Base-by-base conservation (phyloP, 805 yeast species). In the Candida yuanshanica region DNA sequence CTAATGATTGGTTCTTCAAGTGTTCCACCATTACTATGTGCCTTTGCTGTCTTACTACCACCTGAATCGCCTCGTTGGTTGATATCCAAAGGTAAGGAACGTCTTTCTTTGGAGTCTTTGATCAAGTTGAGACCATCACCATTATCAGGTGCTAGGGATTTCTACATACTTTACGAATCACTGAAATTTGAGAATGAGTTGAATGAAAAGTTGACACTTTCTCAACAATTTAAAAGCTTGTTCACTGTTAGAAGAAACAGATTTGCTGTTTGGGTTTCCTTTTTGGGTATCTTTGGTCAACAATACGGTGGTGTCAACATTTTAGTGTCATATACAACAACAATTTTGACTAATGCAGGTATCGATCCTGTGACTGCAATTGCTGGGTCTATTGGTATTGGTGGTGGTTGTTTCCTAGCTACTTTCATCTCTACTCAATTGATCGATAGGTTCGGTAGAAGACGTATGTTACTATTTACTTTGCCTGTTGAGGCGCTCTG, bases 31-130 rank as follows among this genome's bases (percentile, higher is more conserved):
- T 43, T 78, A 11, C 50, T 79, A 33, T 75, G 78, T 13, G 64
- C 75, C 38, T 38, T 59, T 26, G 76, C 74, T 51, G 74, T 81
- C 8, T 74, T 69, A 23, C 67, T 72, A 42, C 78, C 77, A 7
- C 87, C 87, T 4, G 88, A 81, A 55, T 76, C 83, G 11, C 87
- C 88, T 9, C 68, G 88, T 48, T 81, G 84, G 84, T 70, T 76
- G 42, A 71, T 81, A 66, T 70, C 72, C 43, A 70, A 75, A 52
- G 73, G 65, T 12, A 60, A 73, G 39, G 70, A 73, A 46, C 43
- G 38, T 14, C 74, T 75, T 18, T 79, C 85, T 0, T 74, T 64
- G 47, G 64, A 67, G 23, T 65, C 83, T 2, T 66, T 81, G 49
- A 45, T 52, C 21, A 51, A 56, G 22, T 67, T 80, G 44, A 66